Conservation (phyloP, 805 yeast species). For the Lachancea sp. region DNA sequence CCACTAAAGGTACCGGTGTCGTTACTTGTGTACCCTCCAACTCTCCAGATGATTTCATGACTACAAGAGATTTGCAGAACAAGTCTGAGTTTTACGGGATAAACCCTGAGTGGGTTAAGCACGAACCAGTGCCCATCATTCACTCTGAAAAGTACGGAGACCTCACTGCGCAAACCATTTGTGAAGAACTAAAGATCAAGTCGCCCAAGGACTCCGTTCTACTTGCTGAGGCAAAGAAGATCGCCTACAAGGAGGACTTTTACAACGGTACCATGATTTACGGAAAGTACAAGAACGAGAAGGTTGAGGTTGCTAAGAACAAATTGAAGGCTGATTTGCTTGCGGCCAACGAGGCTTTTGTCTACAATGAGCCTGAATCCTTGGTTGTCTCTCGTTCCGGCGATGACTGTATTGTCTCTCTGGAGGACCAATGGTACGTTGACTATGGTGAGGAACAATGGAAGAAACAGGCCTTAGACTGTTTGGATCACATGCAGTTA, state of each 20-base stretch:
- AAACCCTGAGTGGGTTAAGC: constrained; percentile 76
- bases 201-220: constrained; percentile 88
- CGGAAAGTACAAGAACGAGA: constrained; percentile 83
- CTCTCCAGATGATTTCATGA: constrained; percentile 94
- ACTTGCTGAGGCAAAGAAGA: constrained; percentile 87
- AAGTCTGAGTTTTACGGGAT: constrained; percentile 88
- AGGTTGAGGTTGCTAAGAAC: constrained; percentile 86
- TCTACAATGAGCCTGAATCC: constrained; percentile 91
- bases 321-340: constrained; percentile 79
- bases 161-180: constrained; percentile 74
- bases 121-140: constrained; percentile 68
- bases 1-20: constrained; percentile 96
- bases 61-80: constrained; percentile 73
- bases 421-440: constrained; percentile 97
- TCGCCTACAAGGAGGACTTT: constrained; percentile 93
- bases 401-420: constrained; percentile 91
- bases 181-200: constrained; percentile 81
- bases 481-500: constrained; percentile 69
- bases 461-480: constrained; percentile 75
- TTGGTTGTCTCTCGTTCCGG: constrained; percentile 90
- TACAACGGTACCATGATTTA: constrained; percentile 77
- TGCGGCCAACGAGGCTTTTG: constrained; percentile 72
- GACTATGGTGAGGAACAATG: constrained; percentile 94
- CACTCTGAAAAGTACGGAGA: constrained; percentile 84
- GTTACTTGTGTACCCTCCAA: constrained; percentile 99